Percentiles rank a stretch among this genome's conserved stretches.
Conservation (phyloP, 2,329 filamentous ascomycete genomes). For the Colletotrichum sp. region DNA sequence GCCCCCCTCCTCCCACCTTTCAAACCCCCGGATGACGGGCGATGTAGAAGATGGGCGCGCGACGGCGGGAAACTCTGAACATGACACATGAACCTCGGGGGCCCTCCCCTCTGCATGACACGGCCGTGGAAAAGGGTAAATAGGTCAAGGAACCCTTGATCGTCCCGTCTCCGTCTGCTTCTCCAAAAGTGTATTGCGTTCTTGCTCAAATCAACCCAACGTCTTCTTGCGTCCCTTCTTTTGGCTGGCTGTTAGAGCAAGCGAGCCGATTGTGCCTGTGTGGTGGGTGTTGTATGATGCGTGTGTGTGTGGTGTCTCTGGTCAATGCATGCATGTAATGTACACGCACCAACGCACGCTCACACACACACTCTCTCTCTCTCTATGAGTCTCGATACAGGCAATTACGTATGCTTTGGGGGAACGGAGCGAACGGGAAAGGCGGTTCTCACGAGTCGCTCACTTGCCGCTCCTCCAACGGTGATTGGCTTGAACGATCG, state of each 20-base stretch:
- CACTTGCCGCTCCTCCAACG: not conserved
- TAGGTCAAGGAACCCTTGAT: conserved; percentile 7
- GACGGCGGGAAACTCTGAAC: conserved; percentile 5
- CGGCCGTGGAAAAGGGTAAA: not conserved
- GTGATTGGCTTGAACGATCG: not conserved
- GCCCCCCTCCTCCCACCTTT: not conserved
- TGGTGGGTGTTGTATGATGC: not conserved
- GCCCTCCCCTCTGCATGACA: conserved; percentile 5
- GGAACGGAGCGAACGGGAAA: not conserved
- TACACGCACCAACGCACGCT: not conserved
- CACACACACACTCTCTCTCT: not conserved
- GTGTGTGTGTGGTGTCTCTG: not conserved
- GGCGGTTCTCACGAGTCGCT: not conserved
- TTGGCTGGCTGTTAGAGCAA: not conserved
- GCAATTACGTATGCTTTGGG: not conserved
- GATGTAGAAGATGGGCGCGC: not conserved
- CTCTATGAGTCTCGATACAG: not conserved
- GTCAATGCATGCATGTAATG: conserved; percentile 8
- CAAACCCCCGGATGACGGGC: not conserved
- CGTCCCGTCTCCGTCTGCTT: conserved; percentile 7
- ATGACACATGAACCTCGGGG: conserved; percentile 12
- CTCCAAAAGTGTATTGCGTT: not conserved
- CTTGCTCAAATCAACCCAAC: conserved; percentile 4
- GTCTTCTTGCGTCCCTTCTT: conserved; percentile 12
- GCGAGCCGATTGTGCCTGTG: conserved; percentile 5